Evolutionary conservation across 1,284 basidiomycete species (phyloP).

Genomic region (Apiotrichum siamense): DNA sequence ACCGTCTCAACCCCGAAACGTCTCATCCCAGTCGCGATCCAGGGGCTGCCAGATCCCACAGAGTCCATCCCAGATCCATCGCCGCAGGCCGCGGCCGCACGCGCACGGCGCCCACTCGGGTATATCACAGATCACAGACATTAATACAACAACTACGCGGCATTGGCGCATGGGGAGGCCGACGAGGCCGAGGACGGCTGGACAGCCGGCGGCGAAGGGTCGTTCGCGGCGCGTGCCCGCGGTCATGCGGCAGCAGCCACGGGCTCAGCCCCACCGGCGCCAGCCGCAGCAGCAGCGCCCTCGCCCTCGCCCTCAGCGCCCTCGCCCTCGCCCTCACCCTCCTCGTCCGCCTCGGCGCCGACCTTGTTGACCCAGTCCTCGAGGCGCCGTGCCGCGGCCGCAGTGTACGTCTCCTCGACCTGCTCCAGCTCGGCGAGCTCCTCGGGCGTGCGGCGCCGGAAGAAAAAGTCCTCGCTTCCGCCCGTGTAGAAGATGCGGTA

Average conservation of each 20-base stretch:
- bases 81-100: neutral
- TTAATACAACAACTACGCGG: constrained; percentile 3
- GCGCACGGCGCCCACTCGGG: neutral
- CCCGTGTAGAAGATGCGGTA: constrained; percentile 71
- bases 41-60: neutral
- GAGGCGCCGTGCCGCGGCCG: constrained; percentile 19
- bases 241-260: no score
- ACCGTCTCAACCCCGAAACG: no score
- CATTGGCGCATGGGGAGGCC: neutral
- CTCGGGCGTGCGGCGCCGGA: constrained; percentile 17
- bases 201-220: no score
- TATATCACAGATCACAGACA: neutral
- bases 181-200: no score
- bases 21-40: no score
- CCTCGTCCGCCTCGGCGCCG: constrained; percentile 17
- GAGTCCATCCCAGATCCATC: neutral
- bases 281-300: neutral
- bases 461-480: constrained; percentile 44
- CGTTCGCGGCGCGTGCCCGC: no score
- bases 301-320: neutral
- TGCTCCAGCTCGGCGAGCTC: constrained; percentile 8
- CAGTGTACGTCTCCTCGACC: constrained; percentile 12
- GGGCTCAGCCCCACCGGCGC: no score
- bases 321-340: neutral
- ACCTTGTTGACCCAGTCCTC: constrained; percentile 27